phyloP scores from a whole-genome alignment of 2,329 filamentous ascomycete species.

The Aureobasidium sp. region DNA sequence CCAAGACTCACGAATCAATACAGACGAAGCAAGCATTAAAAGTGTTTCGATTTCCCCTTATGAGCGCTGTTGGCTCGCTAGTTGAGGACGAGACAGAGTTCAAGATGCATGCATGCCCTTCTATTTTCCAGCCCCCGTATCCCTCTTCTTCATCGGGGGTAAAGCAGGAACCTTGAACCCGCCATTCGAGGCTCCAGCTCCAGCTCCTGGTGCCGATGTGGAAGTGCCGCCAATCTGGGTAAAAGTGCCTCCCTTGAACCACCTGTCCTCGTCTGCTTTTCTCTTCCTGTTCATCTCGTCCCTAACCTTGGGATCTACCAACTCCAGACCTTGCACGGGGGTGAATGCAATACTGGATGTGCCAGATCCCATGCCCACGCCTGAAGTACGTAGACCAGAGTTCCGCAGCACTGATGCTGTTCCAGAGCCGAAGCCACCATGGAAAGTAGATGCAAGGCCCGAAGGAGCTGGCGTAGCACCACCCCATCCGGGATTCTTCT shows the following conservation, averaged over 20 bases:
- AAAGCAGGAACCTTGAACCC: conserved; percentile 79
- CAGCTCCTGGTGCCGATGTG: conserved; percentile 26
- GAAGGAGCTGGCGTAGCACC: conserved; percentile 45
- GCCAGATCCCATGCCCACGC: conserved; percentile 57
- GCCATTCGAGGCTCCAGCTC: background rate
- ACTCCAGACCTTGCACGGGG: conserved; percentile 85
- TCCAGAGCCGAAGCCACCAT: conserved; percentile 64
- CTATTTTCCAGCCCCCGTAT: conserved; percentile 1
- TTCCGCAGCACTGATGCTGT: conserved; percentile 65
- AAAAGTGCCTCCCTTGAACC: conserved; percentile 97
- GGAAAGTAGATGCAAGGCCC: conserved; percentile 69
- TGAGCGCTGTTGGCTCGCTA: too few species aligned
- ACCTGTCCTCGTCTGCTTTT: conserved; percentile 89
- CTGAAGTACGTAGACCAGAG: conserved; percentile 71
- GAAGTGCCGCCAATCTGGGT: conserved; percentile 66
- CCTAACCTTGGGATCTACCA: conserved; percentile 87
- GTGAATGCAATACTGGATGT: conserved; percentile 83
- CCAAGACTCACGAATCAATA: too few species aligned
- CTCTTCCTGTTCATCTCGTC: conserved; percentile 83
- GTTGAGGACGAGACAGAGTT: background rate
- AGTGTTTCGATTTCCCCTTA: too few species aligned
- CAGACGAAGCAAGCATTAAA: too few species aligned
- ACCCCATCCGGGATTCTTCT: conserved; percentile 96
- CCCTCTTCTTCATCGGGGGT: conserved; percentile 61
- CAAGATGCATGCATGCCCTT: background rate